Percentiles rank a stretch among this genome's conserved stretches.
These are phyloP conservation scores for Coffea humblotiana DNA, from an alignment of 305 asterid species.

Conservation along the genomic window DNA sequence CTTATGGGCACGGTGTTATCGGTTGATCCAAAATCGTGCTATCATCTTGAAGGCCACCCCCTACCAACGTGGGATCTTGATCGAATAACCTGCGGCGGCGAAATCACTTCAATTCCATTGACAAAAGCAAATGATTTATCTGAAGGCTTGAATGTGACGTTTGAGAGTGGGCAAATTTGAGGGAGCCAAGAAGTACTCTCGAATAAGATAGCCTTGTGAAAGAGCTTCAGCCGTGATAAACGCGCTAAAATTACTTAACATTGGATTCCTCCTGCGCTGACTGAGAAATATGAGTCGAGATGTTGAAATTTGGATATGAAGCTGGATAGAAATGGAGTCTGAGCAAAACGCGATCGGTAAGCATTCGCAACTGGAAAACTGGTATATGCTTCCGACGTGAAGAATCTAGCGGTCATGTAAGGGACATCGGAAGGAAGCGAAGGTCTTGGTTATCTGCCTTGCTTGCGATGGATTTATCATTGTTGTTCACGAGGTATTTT, in stretches of 20 bases:
- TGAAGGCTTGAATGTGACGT: constrained; percentile 58
- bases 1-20: constrained; percentile 39
- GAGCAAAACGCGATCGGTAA: constrained; percentile 45
- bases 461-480: constrained; percentile 29
- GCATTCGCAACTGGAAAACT: constrained; percentile 49
- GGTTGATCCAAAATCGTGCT: constrained; percentile 12
- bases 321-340: constrained; percentile 86
- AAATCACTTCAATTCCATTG: constrained; percentile 74
- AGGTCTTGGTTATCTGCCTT: constrained; percentile 56
- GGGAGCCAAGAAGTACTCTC: constrained; percentile 65
- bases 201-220: constrained; percentile 76
- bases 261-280: constrained; percentile 47
- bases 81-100: constrained; percentile 51
- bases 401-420: constrained; percentile 74
- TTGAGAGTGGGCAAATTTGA: constrained; percentile 34
- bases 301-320: constrained; percentile 57
- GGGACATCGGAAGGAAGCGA: constrained; percentile 62
- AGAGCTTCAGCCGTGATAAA: constrained; percentile 65
- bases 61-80: constrained; percentile 41
- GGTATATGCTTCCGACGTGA: constrained; percentile 57
- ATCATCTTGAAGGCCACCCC: constrained; percentile 13
- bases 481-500: constrained; percentile 44
- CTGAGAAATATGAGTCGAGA: constrained; percentile 64
- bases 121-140: constrained; percentile 59
- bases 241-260: constrained; percentile 75